Evolutionary conservation across 73 alveolate species (phyloP).

Genomic region (Paramecium octaurelia): DNA sequence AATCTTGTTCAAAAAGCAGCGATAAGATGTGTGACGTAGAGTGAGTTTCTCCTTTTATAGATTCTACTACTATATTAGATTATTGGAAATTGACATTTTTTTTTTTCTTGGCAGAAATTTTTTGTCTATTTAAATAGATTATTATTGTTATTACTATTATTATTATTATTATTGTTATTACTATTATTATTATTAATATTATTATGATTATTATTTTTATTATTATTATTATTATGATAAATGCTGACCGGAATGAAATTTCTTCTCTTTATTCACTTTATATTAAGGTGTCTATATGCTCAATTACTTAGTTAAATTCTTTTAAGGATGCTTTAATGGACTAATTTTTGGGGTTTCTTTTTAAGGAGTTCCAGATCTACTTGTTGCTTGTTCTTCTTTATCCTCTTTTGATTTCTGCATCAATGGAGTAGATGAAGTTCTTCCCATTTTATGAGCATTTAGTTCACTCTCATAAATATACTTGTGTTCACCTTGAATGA

Average conservation of each 20-base stretch:
- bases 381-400: not conserved
- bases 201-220: not conserved
- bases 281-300: not conserved
- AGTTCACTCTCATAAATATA: not conserved
- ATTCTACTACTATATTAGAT: not conserved
- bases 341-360: not conserved
- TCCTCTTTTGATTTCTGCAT: constrained; percentile 29
- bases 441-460: not conserved
- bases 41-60: constrained; percentile 16
- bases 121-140: not conserved
- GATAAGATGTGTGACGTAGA: constrained; percentile 39
- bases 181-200: not conserved
- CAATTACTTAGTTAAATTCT: not conserved
- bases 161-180: not conserved
- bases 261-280: not conserved
- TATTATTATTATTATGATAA: not conserved
- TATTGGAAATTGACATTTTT: not conserved
- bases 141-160: not conserved
- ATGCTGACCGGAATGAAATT: not conserved
- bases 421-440: constrained; percentile 48
- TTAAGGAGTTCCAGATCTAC: constrained; percentile 20
- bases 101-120: not conserved
- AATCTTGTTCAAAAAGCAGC: constrained; percentile 44
- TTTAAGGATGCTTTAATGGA: constrained; percentile 8
- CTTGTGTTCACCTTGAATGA: not conserved